A percentile compares a stretch with the other conserved stretches of the same genome.
These are phyloP conservation scores for Ophiostoma tasmaniense DNA, from an alignment of 2,329 filamentous ascomycete species.

Conservation along the genomic window DNA sequence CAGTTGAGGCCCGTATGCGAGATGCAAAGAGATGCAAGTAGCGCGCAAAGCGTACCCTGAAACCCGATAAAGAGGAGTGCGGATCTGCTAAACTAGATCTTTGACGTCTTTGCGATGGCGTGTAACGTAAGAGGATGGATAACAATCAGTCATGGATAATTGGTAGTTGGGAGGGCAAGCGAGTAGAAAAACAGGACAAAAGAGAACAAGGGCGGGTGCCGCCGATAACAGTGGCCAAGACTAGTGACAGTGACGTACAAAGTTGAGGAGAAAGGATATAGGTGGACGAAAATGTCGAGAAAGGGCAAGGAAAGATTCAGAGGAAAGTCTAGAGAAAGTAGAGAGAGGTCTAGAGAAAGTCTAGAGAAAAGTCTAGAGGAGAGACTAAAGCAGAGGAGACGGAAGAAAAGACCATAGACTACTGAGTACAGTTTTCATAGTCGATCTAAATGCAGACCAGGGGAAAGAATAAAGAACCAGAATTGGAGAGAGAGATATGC, in stretches of 20 bases:
- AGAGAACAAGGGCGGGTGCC: background rate
- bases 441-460: background rate
- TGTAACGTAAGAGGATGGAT: constrained; percentile 7
- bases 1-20: background rate
- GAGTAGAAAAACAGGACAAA: constrained; percentile 3
- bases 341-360: background rate
- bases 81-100: background rate
- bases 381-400: background rate
- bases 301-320: no score
- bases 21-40: constrained; percentile 2
- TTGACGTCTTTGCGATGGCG: background rate
- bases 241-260: background rate
- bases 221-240: constrained; percentile 1
- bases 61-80: background rate
- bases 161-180: background rate
- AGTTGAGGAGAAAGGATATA: background rate
- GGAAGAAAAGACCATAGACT: background rate
- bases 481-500: background rate
- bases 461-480: background rate
- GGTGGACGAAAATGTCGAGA: no score
- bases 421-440: background rate
- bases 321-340: background rate
- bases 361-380: background rate
- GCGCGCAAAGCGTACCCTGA: background rate
- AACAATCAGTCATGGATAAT: constrained; percentile 6